Conservation (phyloP, 495 filamentous ascomycete genomes). For the Trichoderma orchidacearum region DNA sequence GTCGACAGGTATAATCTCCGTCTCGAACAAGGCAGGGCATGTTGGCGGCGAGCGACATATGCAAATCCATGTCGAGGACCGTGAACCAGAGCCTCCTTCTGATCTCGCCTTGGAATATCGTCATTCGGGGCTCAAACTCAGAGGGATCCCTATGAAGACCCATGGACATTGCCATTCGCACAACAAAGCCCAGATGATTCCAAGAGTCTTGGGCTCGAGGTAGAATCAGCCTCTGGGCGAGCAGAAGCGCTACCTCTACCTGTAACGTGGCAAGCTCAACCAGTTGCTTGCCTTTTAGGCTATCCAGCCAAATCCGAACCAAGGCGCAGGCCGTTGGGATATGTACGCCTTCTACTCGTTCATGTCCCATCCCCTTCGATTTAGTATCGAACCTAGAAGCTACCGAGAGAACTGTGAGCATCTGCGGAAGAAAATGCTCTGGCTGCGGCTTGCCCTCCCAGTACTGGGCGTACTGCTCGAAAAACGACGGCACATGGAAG, state of each 20-base stretch:
- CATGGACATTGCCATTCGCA: slow-evolving; percentile 28
- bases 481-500: slow-evolving; percentile 31
- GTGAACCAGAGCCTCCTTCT: slow-evolving; percentile 22
- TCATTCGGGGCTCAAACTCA: slow-evolving; percentile 17
- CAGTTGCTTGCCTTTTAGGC: slow-evolving; percentile 19
- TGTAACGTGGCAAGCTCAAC: slow-evolving; percentile 23
- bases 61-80: slow-evolving; percentile 24
- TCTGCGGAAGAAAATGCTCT: slow-evolving; percentile 28
- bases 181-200: slow-evolving; percentile 23
- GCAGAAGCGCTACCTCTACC: slow-evolving; percentile 20
- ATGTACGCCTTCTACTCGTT: slow-evolving; percentile 18
- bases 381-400: slow-evolving; percentile 17
- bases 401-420: slow-evolving; percentile 21
- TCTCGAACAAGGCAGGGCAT: slow-evolving; percentile 22
- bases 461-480: slow-evolving; percentile 25
- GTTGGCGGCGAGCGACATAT: slow-evolving; percentile 20
- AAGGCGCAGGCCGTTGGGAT: slow-evolving; percentile 24
- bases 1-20: slow-evolving; percentile 20
- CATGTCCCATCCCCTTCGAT: slow-evolving; percentile 13
- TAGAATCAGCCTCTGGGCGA: slow-evolving; percentile 19
- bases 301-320: slow-evolving; percentile 23
- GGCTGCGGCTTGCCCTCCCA: slow-evolving; percentile 18
- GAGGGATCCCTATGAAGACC: slow-evolving; percentile 27
- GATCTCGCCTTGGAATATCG: slow-evolving; percentile 19
- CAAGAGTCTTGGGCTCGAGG: slow-evolving; percentile 20